phyloP scores from a whole-genome alignment of 2,329 filamentous ascomycete genomes.

The Coniochaeta sp. region DNA sequence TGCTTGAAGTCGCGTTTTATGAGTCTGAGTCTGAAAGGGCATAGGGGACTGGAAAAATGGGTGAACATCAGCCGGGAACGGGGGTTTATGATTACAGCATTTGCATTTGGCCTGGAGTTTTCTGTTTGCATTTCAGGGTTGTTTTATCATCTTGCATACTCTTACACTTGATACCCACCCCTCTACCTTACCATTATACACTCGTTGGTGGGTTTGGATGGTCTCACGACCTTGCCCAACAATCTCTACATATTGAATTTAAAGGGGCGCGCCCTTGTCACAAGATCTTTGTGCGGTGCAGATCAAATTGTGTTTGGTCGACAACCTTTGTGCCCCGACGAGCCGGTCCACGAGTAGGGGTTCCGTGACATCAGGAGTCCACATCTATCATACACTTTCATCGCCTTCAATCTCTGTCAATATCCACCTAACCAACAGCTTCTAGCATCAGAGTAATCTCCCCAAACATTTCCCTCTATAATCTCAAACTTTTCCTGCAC shows the following conservation, averaged over 20 bases:
- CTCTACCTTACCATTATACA: neutral
- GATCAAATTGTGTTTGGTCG: too few species aligned
- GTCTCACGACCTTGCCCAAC: neutral
- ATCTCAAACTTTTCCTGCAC: neutral
- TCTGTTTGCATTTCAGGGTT: neutral
- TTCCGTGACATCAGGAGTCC: too few species aligned
- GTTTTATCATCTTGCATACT: neutral
- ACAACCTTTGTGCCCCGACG: too few species aligned
- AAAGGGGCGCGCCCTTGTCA: neutral
- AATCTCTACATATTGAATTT: neutral
- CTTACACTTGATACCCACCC: neutral
- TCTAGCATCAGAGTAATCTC: neutral
- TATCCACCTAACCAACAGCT: too few species aligned
- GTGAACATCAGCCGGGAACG: neutral
- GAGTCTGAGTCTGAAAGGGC: neutral
- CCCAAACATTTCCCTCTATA: neutral
- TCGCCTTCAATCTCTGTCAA: too few species aligned
- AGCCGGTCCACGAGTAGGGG: too few species aligned
- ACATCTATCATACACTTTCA: too few species aligned
- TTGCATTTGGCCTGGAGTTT: slow-evolving; percentile 1
- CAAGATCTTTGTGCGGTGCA: neutral
- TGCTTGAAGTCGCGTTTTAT: neutral
- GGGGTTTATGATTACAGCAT: neutral
- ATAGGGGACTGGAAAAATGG: neutral
- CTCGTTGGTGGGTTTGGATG: neutral